Conservation (phyloP, 2,329 filamentous ascomycete species). For the Colletotrichum spaethianum region DNA sequence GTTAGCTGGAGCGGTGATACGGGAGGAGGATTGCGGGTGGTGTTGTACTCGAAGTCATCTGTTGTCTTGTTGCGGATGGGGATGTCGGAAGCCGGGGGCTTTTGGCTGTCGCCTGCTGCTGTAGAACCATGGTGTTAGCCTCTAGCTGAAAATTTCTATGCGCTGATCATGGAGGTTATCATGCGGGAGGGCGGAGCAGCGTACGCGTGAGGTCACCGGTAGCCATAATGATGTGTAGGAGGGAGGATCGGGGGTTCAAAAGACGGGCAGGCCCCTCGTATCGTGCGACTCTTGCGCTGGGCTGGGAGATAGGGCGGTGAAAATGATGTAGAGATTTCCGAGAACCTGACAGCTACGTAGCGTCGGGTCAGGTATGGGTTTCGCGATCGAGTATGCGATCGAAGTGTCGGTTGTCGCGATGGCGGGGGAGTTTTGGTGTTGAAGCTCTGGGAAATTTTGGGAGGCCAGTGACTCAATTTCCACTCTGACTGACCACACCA, state of each 20-base stretch:
- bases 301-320: background rate
- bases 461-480: conserved; percentile 37
- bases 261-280: conserved; percentile 8
- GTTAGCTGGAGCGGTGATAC: background rate
- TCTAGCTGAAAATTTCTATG: no score
- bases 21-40: background rate
- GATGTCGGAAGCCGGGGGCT: conserved; percentile 32
- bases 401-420: conserved; percentile 3
- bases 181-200: background rate
- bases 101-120: conserved; percentile 28
- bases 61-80: conserved; percentile 46
- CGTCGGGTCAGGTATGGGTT: background rate
- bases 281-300: background rate
- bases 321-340: background rate
- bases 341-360: background rate
- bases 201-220: conserved; percentile 35
- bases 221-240: conserved; percentile 20
- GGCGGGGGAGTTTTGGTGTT: conserved; percentile 9
- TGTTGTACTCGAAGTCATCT: conserved; percentile 53
- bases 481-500: background rate
- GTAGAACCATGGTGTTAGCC: background rate
- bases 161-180: background rate
- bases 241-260: conserved; percentile 5
- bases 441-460: conserved; percentile 37
- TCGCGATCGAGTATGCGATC: background rate